Percentiles rank a stretch among this genome's conserved stretches.
phyloP scores from a whole-genome alignment of 2,329 filamentous ascomycete species.

The Monilinia fructigena region DNA sequence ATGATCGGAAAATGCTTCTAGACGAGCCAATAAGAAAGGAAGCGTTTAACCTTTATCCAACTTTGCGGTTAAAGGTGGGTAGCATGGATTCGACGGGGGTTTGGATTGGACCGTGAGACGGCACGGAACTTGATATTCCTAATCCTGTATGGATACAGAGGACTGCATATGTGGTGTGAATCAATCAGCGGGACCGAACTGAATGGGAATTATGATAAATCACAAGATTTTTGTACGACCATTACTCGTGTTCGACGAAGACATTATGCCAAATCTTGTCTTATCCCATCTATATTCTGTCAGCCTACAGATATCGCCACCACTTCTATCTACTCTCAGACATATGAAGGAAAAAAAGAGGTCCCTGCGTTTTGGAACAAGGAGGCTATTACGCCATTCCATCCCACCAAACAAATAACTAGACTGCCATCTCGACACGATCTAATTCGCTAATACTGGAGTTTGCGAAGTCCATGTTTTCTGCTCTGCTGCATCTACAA shows the following conservation, averaged over 20 bases:
- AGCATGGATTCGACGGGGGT: too few relatives aligned
- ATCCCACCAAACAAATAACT: not conserved
- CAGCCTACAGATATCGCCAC: conserved; percentile 4
- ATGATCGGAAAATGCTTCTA: too few relatives aligned
- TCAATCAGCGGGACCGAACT: not conserved
- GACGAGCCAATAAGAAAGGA: not conserved
- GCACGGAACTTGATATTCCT: too few relatives aligned
- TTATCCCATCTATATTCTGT: not conserved
- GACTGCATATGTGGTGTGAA: not conserved
- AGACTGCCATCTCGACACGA: not conserved
- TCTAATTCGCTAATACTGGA: conserved; percentile 12
- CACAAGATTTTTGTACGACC: not conserved
- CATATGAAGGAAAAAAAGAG: not conserved
- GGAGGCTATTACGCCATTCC: not conserved
- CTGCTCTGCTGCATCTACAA: conserved; percentile 47
- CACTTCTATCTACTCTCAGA: not conserved
- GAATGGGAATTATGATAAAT: not conserved
- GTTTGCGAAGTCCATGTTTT: conserved; percentile 23
- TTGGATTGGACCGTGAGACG: too few relatives aligned
- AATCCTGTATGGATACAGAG: too few relatives aligned
- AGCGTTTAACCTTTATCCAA: too few relatives aligned
- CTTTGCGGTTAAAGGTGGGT: too few relatives aligned
- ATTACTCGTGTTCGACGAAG: not conserved
- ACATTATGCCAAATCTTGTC: not conserved
- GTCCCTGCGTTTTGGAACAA: not conserved